phyloP scores from a whole-genome alignment of 805 yeast species.

The Ogataea glucozyma region DNA sequence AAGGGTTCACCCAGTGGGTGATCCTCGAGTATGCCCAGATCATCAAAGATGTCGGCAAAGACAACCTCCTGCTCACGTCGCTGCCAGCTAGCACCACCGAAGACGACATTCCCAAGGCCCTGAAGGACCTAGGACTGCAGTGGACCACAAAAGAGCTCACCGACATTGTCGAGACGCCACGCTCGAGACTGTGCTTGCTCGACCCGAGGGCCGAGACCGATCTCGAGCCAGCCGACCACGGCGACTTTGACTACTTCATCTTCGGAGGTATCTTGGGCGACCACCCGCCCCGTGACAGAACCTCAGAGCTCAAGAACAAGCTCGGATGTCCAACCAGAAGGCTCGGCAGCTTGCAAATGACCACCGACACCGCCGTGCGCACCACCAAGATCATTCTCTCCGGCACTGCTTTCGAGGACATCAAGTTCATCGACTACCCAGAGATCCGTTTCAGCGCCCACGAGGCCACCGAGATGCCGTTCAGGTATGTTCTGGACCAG shows the following conservation, averaged over 20 bases:
- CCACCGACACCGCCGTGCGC: conserved; percentile 96
- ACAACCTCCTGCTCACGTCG: conserved; percentile 74
- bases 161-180: conserved; percentile 47
- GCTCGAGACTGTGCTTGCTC: conserved; percentile 68
- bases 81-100: conserved; percentile 64
- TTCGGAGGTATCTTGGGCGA: conserved; percentile 97
- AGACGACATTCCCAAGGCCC: conserved; percentile 60
- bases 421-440: conserved; percentile 88
- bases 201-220: conserved; percentile 86
- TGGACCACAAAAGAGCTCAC: conserved; percentile 80
- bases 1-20: conserved; percentile 96
- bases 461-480: conserved; percentile 98
- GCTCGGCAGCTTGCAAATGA: conserved; percentile 88
- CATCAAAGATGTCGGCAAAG: conserved; percentile 76
- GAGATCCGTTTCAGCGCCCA: conserved; percentile 84
- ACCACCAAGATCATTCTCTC: conserved; percentile 82
- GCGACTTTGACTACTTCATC: conserved; percentile 78
- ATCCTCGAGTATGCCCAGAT: conserved; percentile 82
- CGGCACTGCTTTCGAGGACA: conserved; percentile 61
- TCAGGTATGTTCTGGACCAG: conserved; percentile 75
- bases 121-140: conserved; percentile 64
- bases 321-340: conserved; percentile 87
- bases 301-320: conserved; percentile 78
- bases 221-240: conserved; percentile 66
- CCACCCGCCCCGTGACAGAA: conserved; percentile 91